Evolutionary conservation across 768 basidiomycete genomes (phyloP).

Genomic region (Kwoniella bestiolae): DNA sequence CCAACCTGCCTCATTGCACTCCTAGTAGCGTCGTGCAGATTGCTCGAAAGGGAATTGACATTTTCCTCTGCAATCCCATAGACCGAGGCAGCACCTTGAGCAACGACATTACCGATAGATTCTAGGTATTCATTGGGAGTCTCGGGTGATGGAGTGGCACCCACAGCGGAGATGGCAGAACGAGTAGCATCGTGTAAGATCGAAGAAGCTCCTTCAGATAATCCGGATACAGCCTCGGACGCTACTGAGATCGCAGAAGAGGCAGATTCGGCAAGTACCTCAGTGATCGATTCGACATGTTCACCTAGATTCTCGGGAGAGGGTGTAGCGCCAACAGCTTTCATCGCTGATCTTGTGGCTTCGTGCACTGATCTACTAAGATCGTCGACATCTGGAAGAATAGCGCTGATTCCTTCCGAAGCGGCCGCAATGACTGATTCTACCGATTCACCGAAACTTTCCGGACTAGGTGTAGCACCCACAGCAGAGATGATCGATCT

Average conservation of each 20-base stretch:
- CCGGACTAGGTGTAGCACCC: conserved; percentile 45
- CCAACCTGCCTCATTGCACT: conserved; percentile 19
- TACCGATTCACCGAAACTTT: conserved; percentile 38
- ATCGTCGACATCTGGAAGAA: conserved; percentile 12
- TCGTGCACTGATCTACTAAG: conserved; percentile 30
- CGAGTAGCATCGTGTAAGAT: conserved; percentile 44
- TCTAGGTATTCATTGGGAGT: conserved; percentile 37
- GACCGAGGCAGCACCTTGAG: conserved; percentile 27
- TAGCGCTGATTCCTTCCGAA: conserved; percentile 2
- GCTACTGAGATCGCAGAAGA: conserved; percentile 32
- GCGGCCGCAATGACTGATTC: conserved; percentile 29
- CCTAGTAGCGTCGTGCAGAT: conserved; percentile 17
- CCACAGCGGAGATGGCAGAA: conserved; percentile 34
- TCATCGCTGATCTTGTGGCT: conserved; percentile 30
- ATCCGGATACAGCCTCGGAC: conserved; percentile 29
- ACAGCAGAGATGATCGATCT: conserved; percentile 43
- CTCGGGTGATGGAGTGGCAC: conserved; percentile 46
- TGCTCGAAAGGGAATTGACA: conserved; percentile 13
- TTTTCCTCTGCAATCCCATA: conserved; percentile 26
- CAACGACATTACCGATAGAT: conserved; percentile 29
- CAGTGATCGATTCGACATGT: conserved; percentile 15
- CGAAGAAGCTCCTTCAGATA: conserved; percentile 27
- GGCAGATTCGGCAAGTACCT: conserved; percentile 15
- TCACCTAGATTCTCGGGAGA: conserved; percentile 38
- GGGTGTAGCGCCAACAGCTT: conserved; percentile 38